Evolutionary conservation across 768 basidiomycete species (phyloP), one percentile per base, ranked within the genome.

Genomic region (Pleurotus giganteus): DNA sequence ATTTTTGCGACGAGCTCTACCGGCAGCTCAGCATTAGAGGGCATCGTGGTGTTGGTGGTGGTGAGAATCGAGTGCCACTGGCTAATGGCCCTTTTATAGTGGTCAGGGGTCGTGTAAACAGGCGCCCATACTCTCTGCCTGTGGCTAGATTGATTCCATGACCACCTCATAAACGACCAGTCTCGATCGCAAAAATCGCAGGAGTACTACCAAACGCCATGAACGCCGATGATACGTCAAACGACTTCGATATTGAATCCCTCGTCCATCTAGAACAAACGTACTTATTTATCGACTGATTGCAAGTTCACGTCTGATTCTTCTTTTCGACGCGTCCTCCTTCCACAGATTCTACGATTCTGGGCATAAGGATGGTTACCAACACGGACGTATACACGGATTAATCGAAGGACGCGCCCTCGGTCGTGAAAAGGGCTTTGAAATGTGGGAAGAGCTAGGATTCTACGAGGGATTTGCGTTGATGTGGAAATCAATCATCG

Each of bases 391-490:
- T 36, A 82, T 94, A 4, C 94, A 96, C 61, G 94, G 96, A 2
- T 70, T 91, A 23, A 92, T 94, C 57, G 94, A 99, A 68, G 96
- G 96, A 7, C 79, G 94, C 12, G 88, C 89, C 0, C 78, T 98
- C 15, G 96, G 94, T 1, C 79, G 86, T 53, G 88, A 93, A 61
- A 94, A 96, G 61, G 91, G 90, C 0, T 98, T 86, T 68, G 94
- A 96, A 70, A 85, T 97, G 71, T 98, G 94, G 94, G 95, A 98
- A 68, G 96, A 99, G 68, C 80, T 99, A 11, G 94, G 91, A 1
- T 98, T 87, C 63, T 95, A 95, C 66, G 82, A 95, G 62, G 96
- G 94, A 4, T 88, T 89, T 61, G 92, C 92, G 2, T 58, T 63
- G 53, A 80, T 85, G 53, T 97, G 91, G 91, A 68, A 73, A 56